phyloP scores from a whole-genome alignment of 78 protist genomes.

The Dictyostelium capitatum region DNA sequence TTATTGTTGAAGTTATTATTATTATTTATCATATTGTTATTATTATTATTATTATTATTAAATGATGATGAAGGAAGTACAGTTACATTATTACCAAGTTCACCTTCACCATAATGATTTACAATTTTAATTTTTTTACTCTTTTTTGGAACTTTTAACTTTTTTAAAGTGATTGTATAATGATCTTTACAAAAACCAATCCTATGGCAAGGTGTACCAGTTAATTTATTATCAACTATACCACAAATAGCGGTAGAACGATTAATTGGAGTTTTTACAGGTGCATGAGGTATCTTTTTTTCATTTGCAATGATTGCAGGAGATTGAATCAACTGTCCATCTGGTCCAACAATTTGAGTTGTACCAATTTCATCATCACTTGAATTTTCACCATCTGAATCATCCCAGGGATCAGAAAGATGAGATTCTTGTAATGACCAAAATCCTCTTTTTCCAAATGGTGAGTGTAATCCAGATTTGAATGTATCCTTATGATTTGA shows the following conservation, averaged over 20 bases:
- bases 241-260: neutral
- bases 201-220: neutral
- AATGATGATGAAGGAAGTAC: no score
- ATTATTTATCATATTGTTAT: neutral
- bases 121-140: conserved; percentile 16
- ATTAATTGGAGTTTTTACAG: neutral
- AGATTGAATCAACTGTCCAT: no score
- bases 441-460: conserved; percentile 1
- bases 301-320: neutral
- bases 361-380: neutral
- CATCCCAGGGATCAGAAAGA: conserved; percentile 12
- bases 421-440: conserved; percentile 1
- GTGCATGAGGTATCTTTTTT: neutral
- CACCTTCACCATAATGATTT: neutral
- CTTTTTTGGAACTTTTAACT: conserved; percentile 6
- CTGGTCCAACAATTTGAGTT: no score
- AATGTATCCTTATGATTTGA: conserved; percentile 12
- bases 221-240: neutral
- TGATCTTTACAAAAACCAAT: conserved; percentile 14
- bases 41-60: neutral
- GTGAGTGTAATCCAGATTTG: neutral
- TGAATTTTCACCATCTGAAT: neutral
- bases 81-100: neutral
- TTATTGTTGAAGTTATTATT: neutral
- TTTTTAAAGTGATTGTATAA: conserved; percentile 2